Base-by-base conservation (phyloP, 2,329 filamentous ascomycete genomes). In the Aschersonia sp. region DNA sequence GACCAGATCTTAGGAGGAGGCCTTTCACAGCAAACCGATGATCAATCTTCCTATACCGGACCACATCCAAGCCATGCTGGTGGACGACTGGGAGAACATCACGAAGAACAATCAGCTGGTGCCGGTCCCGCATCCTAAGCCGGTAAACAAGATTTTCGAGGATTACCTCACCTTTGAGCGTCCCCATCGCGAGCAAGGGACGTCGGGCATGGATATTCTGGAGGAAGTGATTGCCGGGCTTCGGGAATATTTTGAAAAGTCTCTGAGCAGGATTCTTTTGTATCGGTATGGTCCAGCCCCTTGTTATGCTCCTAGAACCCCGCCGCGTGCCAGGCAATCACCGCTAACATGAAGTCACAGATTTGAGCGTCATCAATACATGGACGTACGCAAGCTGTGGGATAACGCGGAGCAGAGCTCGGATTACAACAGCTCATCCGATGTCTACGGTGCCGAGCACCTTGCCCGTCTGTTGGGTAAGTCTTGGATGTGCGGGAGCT, bases 21-120 rank as follows among this genome's bases (percentile, higher is more conserved):
- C 76, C 5, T 98, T 95, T 62, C 79, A 88, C 59, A 75, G 76
- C 52, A 81, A 88, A 49, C 89, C 90, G 22, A 87, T 87, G 14
- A 83, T 98, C 58, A 86, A 87, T 57, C 76, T 98, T 42, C 75
- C 82, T 45, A 81, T 97, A 53, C 88, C 92, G 0, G 92, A 97
- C 60, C 79, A 85, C 54, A 74, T 98, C 54, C 96, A 97, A 69
- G 87, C 85, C 12, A 76, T 94, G 52, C 78, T 98, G 4, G 92
- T 98, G 29, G 92, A 98, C 61, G 92, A 98, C 63, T 98, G 92
- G 92, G 92, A 98, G 65, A 94, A 96, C 57, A 81, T 98, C 52
- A 98, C 92, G 49, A 97, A 96, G 68, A 92, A 94, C 61, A 79
- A 87, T 56, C 86, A 90, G 60, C 79, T 97, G 4, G 87, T 96